These are phyloP conservation scores for Chlorociboria aeruginascens DNA, from an alignment of 495 filamentous ascomycete species.

Conservation along the genomic window DNA sequence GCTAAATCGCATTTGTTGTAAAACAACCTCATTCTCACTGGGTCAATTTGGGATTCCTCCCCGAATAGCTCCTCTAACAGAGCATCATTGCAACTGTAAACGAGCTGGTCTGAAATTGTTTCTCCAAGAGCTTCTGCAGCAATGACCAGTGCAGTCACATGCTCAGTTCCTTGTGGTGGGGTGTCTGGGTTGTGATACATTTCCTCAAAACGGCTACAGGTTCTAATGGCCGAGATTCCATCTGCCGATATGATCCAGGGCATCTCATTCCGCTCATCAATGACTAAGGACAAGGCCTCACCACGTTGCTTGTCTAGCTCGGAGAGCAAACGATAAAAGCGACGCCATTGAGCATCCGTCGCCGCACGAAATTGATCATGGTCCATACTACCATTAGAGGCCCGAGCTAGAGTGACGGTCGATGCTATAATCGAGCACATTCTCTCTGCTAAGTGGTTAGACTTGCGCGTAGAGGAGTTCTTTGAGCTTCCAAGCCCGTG, in stretches of 20 bases:
- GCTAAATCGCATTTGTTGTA: slow-evolving; percentile 60
- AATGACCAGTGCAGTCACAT: slow-evolving; percentile 9
- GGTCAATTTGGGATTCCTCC: slow-evolving; percentile 49
- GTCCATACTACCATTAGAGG: slow-evolving; percentile 52
- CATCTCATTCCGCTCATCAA: slow-evolving; percentile 56
- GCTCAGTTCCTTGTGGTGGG: background rate
- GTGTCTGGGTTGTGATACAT: slow-evolving; percentile 42
- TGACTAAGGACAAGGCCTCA: slow-evolving; percentile 63
- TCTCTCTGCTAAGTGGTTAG: slow-evolving; percentile 47
- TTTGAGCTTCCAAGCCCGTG: slow-evolving; percentile 37
- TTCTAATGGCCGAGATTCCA: slow-evolving; percentile 60
- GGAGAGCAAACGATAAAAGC: slow-evolving; percentile 71
- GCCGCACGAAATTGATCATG: slow-evolving; percentile 57
- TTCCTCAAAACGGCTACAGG: slow-evolving; percentile 66
- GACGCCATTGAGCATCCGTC: slow-evolving; percentile 74
- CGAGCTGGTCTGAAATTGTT: slow-evolving; percentile 48
- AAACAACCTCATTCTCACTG: slow-evolving; percentile 57
- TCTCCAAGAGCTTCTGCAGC: slow-evolving; percentile 22
- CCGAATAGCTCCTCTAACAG: slow-evolving; percentile 59
- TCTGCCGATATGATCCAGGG: slow-evolving; percentile 78
- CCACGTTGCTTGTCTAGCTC: slow-evolving; percentile 80
- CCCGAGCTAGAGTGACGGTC: slow-evolving; percentile 47
- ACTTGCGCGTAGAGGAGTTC: slow-evolving; percentile 25
- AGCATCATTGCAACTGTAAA: slow-evolving; percentile 44
- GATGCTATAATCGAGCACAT: slow-evolving; percentile 59